Conservation (phyloP, 768 basidiomycete species). For the Serpula lacrymans region DNA sequence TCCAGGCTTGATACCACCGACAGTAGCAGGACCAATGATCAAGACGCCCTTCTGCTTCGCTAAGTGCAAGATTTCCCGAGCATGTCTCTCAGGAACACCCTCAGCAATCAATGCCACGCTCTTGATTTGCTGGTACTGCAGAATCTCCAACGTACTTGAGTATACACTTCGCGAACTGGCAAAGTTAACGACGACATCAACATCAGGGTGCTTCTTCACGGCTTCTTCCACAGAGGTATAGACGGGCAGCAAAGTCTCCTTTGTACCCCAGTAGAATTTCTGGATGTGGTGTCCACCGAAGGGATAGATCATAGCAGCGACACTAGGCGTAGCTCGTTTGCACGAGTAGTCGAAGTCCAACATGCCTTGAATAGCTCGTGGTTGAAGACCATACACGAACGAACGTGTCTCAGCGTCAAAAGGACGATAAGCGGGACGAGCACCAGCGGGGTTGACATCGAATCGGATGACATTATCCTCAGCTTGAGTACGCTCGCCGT, state of each 20-base stretch:
- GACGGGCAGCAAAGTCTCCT: conserved; percentile 96
- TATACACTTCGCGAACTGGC: conserved; percentile 93
- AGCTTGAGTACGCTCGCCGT: conserved; percentile 78
- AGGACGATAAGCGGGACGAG: conserved; percentile 81
- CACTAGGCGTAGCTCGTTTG: conserved; percentile 84
- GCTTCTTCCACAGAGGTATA: conserved; percentile 93
- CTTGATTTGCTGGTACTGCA: conserved; percentile 45
- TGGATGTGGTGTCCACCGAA: conserved; percentile 99
- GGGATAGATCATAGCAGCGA: conserved; percentile 99
- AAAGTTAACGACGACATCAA: conserved; percentile 98
- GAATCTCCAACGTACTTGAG: conserved; percentile 88
- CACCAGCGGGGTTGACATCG: conserved; percentile 39
- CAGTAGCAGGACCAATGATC: conserved; percentile 96
- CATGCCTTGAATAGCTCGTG: conserved; percentile 97
- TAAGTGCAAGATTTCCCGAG: conserved; percentile 90
- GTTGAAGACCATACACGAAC: conserved; percentile 98
- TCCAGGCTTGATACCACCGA: conserved; percentile 99
- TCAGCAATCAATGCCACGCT: conserved; percentile 93
- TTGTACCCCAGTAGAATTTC: conserved; percentile 99
- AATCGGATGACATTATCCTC: conserved; percentile 92
- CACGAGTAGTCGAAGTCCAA: conserved; percentile 99
- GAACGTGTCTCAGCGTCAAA: conserved; percentile 94
- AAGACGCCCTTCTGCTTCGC: conserved; percentile 83
- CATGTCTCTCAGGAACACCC: conserved; percentile 97
- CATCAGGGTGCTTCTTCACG: conserved; percentile 91